Base-by-base conservation (phyloP, 768 basidiomycete genomes). In the Trametes elegans region DNA sequence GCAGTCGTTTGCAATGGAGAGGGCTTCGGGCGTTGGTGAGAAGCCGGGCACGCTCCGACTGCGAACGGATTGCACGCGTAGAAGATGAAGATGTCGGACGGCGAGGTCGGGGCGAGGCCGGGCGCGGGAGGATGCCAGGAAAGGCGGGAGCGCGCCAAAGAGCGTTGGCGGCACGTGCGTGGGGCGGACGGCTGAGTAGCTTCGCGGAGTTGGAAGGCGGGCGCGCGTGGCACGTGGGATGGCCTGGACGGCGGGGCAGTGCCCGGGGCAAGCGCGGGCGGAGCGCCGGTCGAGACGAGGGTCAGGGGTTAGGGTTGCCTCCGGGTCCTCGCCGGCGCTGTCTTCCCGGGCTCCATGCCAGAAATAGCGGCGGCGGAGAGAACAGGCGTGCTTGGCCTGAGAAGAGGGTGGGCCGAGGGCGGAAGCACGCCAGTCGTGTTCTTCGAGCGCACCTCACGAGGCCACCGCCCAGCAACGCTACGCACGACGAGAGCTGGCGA, bases 181-280 rank as follows among this genome's bases (percentile, higher is more conserved):
- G 27, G 16, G 24, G 29, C 19, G 48, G 49, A 49, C 38, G 29
- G 26, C 16, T 13, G 16, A n/a, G 27, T 31, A 40, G 38, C 16
- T 40, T 49, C 49, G 49, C 49, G 49, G 49, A 40, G 49, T 23
- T 21, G 38, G 16, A 49, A 49, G 31, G 36, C 7, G 26, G 27
- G 31, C 19, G 38, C 16, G 38, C 49, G 49, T 49, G 49, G 28
- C 38, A 49, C 14, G 18, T n/a, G 13, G 26, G n/a, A n/a, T n/a
- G n/a, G n/a, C n/a, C 38, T 26, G 18, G 21, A 8, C 16, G 21
- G 11, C 13, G 19, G 10, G 18, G 46, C 31, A 19, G 28, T 29
- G 43, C 43, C 31, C 16, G 28, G 43, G 43, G 43, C 29, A 29
- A 45, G 44, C 29, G 18, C 28, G 44, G 28, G 29, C 44, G 44